Evolutionary conservation across 345 rosid species (phyloP).

Genomic region (Litchi chinensis): DNA sequence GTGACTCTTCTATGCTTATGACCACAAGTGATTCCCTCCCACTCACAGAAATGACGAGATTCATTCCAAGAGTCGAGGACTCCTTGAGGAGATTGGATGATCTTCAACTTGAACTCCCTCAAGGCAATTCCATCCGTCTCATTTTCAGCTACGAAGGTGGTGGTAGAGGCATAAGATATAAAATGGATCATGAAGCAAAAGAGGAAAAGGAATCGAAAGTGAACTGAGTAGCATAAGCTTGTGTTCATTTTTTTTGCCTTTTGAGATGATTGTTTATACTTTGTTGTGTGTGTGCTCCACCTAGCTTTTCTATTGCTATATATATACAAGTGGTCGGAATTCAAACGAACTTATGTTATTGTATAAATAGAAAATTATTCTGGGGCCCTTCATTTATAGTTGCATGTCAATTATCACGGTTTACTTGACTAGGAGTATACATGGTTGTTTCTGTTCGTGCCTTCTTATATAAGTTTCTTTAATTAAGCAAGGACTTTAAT

Average conservation of each 20-base stretch:
- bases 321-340: too few relatives aligned
- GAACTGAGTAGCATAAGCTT: neutral
- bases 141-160: neutral
- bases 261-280: too few relatives aligned
- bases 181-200: neutral
- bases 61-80: conserved; percentile 33
- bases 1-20: conserved; percentile 26
- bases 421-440: too few relatives aligned
- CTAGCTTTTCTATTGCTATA: neutral
- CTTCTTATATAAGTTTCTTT: too few relatives aligned
- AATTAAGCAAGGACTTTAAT: too few relatives aligned
- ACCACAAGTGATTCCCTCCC: conserved; percentile 35
- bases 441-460: too few relatives aligned
- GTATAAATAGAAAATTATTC: too few relatives aligned
- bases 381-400: too few relatives aligned
- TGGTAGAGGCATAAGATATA: neutral
- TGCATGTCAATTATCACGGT: too few relatives aligned
- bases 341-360: too few relatives aligned
- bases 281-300: neutral
- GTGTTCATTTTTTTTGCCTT: neutral
- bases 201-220: neutral
- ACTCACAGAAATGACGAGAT: conserved; percentile 26
- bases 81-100: neutral
- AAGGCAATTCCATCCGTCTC: conserved; percentile 13
- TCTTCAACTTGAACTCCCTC: neutral